Evolutionary conservation across 2,329 filamentous ascomycete species (phyloP), one percentile per base, ranked within the genome.

Genomic region (Paracamarosporium sp.): DNA sequence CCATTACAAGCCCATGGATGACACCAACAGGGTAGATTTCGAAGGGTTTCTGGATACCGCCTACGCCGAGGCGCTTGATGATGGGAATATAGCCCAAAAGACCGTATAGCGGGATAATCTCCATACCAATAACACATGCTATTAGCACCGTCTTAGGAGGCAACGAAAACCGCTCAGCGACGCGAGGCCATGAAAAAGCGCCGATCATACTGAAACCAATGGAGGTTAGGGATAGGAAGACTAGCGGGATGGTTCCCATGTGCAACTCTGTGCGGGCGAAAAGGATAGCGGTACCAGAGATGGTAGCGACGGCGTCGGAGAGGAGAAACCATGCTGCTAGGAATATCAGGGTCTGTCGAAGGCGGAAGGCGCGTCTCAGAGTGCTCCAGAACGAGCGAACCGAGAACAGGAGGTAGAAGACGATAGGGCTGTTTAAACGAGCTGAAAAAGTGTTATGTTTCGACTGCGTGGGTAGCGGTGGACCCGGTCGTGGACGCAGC

Each of bases 21-120:
- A 90, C 88, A 0, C 91, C 92, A 1, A 97, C 79, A 0, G 91
- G 91, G 67, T 93, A 97, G 85, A 97, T 97, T 67, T 97, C 93
- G 90, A 92, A 96, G 0, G 91, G 87, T 70, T 92, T 86, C 74
- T 96, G 92, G 11, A 97, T 81, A 1, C 93, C 93, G 27, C 91
- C 78, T 4, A 94, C 86, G 0, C 92, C 92, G 79, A 90, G 87
- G 12, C 79, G 77, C 64, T 87, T 83, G 60, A 97, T 85, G 33
- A 91, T 86, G 0, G 92, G 91, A 13, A 97, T 80, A 71, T 93
- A 97, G 0, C 92, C 92, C 28, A 95, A 78, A 12, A 97, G 82
- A 0, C 93, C 93, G 69, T 97, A 97, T 1, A 97, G 70, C 0
- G 94, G 94, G 41, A 97, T 96, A 27, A 96, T 79, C 73, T 97